phyloP scores from a whole-genome alignment of 1,284 basidiomycete species.

The Fomitopsis palustris region DNA sequence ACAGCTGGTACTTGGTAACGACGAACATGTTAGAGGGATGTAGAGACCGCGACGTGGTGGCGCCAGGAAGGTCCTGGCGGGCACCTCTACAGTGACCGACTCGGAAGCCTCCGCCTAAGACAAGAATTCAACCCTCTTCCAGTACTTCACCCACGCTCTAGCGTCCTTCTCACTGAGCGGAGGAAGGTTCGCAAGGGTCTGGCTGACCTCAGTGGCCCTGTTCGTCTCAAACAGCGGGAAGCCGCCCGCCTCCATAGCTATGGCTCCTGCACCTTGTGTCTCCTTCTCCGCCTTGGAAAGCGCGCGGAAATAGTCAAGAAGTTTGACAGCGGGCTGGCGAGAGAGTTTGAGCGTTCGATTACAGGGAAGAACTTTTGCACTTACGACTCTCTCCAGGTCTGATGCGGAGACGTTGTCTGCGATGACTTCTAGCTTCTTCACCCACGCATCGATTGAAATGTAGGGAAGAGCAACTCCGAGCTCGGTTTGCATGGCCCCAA shows the following conservation, averaged over 20 bases:
- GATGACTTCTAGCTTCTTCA: conserved; percentile 9
- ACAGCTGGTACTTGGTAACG: not conserved
- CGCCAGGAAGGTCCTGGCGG: not conserved
- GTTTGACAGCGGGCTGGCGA: conserved; percentile 5
- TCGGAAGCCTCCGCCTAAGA: not conserved
- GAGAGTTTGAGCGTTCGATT: not conserved
- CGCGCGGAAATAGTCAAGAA: conserved; percentile 7
- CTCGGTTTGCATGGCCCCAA: conserved; percentile 15
- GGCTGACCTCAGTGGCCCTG: conserved; percentile 7
- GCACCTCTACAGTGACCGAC: not conserved
- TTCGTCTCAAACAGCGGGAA: conserved; percentile 10
- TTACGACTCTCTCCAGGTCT: conserved; percentile 9
- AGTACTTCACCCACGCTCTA: conserved; percentile 14
- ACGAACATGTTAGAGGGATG: not conserved
- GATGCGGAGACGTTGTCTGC: conserved; percentile 3
- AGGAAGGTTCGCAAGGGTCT: conserved; percentile 6
- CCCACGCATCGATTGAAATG: conserved; percentile 19
- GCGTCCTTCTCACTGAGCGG: conserved; percentile 10
- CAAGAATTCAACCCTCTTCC: conserved; percentile 11
- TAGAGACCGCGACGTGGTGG: not conserved
- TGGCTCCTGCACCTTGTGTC: not conserved
- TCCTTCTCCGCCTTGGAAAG: not conserved
- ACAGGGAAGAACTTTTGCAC: not conserved
- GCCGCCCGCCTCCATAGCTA: conserved; percentile 10
- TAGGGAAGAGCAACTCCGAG: conserved; percentile 14